Evolutionary conservation across 306 rosid genomes (phyloP), one percentile per base, ranked within the genome.

Genomic region (Corylus heterophylla): DNA sequence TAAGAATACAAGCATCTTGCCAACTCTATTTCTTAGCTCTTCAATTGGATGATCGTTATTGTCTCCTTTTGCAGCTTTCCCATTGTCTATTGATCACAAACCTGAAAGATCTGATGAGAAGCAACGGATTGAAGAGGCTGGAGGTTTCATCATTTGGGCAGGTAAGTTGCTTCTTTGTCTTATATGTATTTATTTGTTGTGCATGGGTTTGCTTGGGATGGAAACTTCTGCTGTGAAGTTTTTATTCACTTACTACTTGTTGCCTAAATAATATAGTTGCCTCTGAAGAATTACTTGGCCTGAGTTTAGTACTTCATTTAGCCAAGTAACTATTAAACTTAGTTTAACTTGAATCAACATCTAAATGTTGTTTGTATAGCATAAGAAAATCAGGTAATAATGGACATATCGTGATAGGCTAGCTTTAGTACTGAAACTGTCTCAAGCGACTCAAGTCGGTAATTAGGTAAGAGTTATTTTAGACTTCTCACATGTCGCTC

Each of bases 31-130:
- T 68, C 25, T 42, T 68, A 6, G 17, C 47, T 35, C 48, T 16
- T 35, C 69, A 66, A 25, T 37, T 47, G 54, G 74, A n/a, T 67
- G 29, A 73, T 27, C 71, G 20, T 11, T 8, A 42, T 70, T 82
- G 29, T 69, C 27, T 81, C 66, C 71, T 70, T 25, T 56, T 87
- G 88, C 82, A 93, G 97, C 97, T 76, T 78, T 91, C 71, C 92
- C 98, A 52, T 86, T 93, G 80, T 91, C 98, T 37, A 75, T 79
- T 67, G 98, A 93, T 88, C 98, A 93, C 87, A 93, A 91, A 74
- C 98, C 98, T 82, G 93, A 93, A 84, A 89, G 97, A 86, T 84
- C 92, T 81, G 98, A 93, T 73, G 98, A 93, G 77, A 94, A 97
- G 44, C 68, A 79, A 75, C 87, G 98, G 85, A 93, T 93, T 83